These are phyloP conservation scores for Erodium trifolium DNA, from an alignment of 441 rosid genomes.

Conservation along the genomic window DNA sequence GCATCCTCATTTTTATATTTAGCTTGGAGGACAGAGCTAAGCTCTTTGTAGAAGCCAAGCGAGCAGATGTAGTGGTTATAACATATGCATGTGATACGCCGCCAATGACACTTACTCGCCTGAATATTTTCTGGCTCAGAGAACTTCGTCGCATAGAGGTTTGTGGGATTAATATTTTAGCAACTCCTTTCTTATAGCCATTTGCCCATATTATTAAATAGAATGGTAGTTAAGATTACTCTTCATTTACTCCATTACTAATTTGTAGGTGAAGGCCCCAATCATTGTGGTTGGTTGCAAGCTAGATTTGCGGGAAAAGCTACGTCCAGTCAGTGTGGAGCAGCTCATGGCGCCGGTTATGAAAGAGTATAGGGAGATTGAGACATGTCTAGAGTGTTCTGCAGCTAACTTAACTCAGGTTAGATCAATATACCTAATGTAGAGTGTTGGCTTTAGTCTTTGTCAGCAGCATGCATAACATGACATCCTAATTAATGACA, in stretches of 20 bases:
- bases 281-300: slow-evolving; percentile 70
- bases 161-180: slow-evolving; percentile 9
- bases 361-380: slow-evolving; percentile 70
- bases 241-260: background rate
- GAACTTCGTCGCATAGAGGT: slow-evolving; percentile 52
- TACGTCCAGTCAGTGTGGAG: slow-evolving; percentile 43
- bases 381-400: slow-evolving; percentile 73
- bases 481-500: background rate
- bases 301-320: slow-evolving; percentile 58
- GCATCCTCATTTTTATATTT: background rate
- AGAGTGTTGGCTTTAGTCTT: background rate
- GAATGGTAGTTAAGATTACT: background rate
- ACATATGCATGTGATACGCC: slow-evolving; percentile 46
- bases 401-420: slow-evolving; percentile 59
- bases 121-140: slow-evolving; percentile 49
- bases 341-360: slow-evolving; percentile 63
- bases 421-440: background rate
- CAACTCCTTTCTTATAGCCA: background rate
- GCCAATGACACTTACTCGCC: slow-evolving; percentile 33
- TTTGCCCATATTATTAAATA: background rate
- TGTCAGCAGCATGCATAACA: background rate
- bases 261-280: slow-evolving; percentile 29
- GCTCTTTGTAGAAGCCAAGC: slow-evolving; percentile 47
- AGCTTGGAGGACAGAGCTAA: slow-evolving; percentile 49
- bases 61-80: slow-evolving; percentile 50